A percentile compares a stretch with the other conserved stretches of the same genome.
These are phyloP conservation scores for Acanthamoeba rhysodes DNA, from an alignment of 208 protist genomes.

Conservation along the genomic window DNA sequence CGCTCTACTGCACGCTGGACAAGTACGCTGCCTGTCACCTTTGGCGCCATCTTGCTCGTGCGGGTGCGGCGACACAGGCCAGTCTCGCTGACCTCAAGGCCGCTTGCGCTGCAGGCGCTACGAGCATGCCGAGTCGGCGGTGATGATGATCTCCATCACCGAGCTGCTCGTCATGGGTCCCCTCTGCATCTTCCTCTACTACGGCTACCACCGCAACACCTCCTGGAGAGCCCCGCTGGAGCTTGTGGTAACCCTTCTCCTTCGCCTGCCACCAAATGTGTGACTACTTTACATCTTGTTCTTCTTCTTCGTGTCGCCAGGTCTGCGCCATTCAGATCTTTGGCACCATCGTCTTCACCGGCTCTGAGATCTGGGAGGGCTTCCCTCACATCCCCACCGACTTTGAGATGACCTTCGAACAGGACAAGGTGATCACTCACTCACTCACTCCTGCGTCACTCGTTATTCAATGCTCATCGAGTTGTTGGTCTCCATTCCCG, in stretches of 20 bases:
- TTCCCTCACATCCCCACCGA: conserved; percentile 36
- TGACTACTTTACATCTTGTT: neutral
- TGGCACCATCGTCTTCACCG: conserved; percentile 61
- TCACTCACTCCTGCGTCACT: neutral
- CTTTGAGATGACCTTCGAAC: conserved; percentile 60
- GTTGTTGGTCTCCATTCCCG: neutral
- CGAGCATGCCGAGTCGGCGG: conserved; percentile 2
- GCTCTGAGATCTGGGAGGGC: conserved; percentile 36
- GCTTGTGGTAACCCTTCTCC: neutral
- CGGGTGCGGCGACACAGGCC: neutral
- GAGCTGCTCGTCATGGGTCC: conserved; percentile 50
- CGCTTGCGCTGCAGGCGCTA: neutral
- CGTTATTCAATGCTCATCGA: neutral
- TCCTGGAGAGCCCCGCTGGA: conserved; percentile 33
- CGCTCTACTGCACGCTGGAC: conserved; percentile 52
- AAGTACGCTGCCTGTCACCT: neutral
- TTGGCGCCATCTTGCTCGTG: neutral
- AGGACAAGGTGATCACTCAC: neutral
- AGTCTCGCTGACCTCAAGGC: neutral
- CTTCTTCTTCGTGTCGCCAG: neutral
- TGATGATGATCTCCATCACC: conserved; percentile 47
- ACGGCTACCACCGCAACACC: neutral
- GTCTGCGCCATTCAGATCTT: conserved; percentile 63
- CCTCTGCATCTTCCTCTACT: conserved; percentile 25
- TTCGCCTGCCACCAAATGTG: too few relatives aligned